Base-by-base conservation (phyloP, 2,329 filamentous ascomycete species). In the Neonectria hederae region DNA sequence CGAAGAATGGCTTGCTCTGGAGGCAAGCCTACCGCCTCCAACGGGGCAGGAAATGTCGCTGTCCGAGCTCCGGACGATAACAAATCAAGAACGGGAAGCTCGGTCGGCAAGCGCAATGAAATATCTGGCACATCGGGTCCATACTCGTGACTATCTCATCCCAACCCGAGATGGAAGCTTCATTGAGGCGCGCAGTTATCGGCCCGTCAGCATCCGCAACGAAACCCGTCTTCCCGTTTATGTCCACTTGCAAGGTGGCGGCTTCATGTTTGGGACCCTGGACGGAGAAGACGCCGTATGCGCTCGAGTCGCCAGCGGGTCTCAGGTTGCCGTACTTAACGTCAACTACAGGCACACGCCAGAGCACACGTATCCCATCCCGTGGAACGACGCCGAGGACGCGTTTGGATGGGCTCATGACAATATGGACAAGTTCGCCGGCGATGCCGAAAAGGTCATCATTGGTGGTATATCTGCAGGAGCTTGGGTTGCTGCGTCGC, bases 331-430 rank as follows among this genome's bases (percentile, higher is more conserved):
- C 0, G 85, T 88, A 0, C 68, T 88, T 1, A 86, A 87, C 45
- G 77, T 88, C 13, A 86, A 87, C 66, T 89, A 89, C 71, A 83
- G 87, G 0, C 86, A 89, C 68, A 86, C 86, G 0, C 87, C 87
- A 0, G 83, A 88, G 55, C 76, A 81, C 65, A 68, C 63, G 0
- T 89, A 84, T 61, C 87, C 87, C 0, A 83, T 80, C 0, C 80
- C 82, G 0, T 87, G 83, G 82, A 65, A 84, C 46, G 87, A 90
- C 51, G 74, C 79, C 0, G 82, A 86, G 62, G 87, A 89, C 49
- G 81, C 83, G 0, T 84, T 87, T 32, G 76, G 80, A 19, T 90
- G 86, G 87, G 71, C 86, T 0, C 82, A 87, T 54, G 68, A 71
- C 0, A 63, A 72, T 2, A 70, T 71, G 1, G 63, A 62, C 0